Conservation (phyloP, 441 rosid genomes). For the Mallotus repandus region DNA sequence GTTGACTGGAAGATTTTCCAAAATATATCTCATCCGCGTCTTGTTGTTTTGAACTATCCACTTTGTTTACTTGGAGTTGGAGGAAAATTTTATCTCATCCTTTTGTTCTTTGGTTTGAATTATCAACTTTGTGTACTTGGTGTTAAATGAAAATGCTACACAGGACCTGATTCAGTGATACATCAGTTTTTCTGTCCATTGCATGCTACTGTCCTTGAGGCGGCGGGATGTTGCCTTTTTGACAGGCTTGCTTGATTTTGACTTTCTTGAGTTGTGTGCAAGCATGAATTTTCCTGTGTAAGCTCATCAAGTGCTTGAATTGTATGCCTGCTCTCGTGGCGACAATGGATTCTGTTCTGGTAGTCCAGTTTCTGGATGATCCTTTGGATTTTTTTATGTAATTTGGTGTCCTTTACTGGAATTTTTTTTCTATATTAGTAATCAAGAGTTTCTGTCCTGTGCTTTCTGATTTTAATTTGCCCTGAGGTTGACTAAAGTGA, state of each 20-base stretch:
- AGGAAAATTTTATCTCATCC: background rate
- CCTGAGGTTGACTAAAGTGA: conserved; percentile 19
- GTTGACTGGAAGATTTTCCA: background rate
- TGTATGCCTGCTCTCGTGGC: background rate
- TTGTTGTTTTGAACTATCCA: background rate
- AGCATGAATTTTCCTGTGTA: background rate
- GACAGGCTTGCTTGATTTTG: background rate
- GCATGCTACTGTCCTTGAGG: background rate
- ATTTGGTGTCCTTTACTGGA: background rate
- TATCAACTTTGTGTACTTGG: background rate
- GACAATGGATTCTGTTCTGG: background rate
- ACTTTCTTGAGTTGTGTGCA: background rate
- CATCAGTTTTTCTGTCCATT: background rate
- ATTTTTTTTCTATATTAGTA: background rate
- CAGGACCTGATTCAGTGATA: background rate
- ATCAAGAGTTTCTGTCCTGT: background rate
- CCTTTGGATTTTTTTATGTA: background rate
- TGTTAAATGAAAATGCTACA: background rate
- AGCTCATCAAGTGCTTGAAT: background rate
- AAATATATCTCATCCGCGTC: background rate
- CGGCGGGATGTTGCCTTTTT: conserved; percentile 5
- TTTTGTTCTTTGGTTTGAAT: background rate
- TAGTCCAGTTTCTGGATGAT: background rate
- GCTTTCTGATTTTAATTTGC: conserved; percentile 14
- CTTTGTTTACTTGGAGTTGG: background rate